Evolutionary conservation across 768 basidiomycete species (phyloP).

Genomic region (Clavulina sp.): DNA sequence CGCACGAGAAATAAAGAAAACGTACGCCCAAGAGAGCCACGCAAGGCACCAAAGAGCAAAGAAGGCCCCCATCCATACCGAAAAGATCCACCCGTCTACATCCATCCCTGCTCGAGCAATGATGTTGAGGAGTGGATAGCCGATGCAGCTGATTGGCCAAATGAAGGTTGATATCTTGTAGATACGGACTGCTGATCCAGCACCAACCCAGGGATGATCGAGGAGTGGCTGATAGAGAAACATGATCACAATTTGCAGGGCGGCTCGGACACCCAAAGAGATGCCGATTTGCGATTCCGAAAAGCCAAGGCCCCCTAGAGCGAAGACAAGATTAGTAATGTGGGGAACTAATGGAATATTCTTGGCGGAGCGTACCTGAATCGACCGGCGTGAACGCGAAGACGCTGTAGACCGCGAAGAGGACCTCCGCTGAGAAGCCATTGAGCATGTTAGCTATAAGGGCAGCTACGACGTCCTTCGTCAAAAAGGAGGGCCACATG

Average conservation of each 20-base stretch:
- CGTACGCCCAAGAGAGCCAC: neutral
- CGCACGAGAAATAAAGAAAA: too few relatives aligned
- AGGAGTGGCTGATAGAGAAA: neutral
- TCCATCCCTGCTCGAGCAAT: neutral
- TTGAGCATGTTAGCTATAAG: neutral
- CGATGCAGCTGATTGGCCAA: neutral
- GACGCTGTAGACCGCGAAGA: neutral
- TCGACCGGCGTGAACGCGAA: neutral
- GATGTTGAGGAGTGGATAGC: neutral
- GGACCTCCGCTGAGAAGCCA: neutral
- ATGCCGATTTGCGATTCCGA: neutral
- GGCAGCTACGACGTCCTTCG: neutral
- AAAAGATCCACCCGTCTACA: neutral
- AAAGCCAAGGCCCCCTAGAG: neutral
- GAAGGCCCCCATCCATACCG: neutral
- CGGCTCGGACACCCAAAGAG: neutral
- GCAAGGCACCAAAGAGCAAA: neutral
- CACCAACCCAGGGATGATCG: neutral
- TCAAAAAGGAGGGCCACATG: neutral
- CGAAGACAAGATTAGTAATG: too few relatives aligned
- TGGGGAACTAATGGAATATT: too few relatives aligned
- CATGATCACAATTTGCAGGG: neutral
- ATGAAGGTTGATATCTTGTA: neutral
- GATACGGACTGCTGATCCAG: neutral
- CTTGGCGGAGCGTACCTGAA: too few relatives aligned